A percentile compares a stretch with the other conserved stretches of the same genome.
Conservation (phyloP, 1,284 basidiomycete genomes). For the Polyporus tsugae region DNA sequence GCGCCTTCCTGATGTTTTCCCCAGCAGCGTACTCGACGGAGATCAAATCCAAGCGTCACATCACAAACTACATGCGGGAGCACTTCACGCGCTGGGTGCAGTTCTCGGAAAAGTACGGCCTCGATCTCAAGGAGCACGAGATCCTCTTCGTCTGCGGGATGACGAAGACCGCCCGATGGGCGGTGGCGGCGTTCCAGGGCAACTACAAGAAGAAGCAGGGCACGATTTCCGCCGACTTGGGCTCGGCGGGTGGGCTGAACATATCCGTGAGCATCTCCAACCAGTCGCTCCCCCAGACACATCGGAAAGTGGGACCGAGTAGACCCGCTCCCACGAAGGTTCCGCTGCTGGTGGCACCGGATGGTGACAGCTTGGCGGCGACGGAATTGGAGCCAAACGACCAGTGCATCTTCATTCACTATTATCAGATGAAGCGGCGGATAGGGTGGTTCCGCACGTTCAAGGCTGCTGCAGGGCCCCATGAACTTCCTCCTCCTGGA, state of each 20-base stretch:
- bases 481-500: conserved; percentile 18
- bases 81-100: conserved; percentile 33
- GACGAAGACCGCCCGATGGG: conserved; percentile 36
- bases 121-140: conserved; percentile 27
- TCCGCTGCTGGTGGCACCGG: neutral
- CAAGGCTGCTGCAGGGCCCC: conserved; percentile 31
- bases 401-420: conserved; percentile 37
- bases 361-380: neutral
- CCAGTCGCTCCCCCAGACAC: conserved; percentile 3
- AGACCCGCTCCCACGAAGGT: no score
- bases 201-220: conserved; percentile 10
- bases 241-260: neutral
- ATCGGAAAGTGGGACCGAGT: conserved; percentile 9
- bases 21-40: conserved; percentile 11
- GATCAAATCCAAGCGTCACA: conserved; percentile 24
- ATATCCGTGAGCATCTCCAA: conserved; percentile 12
- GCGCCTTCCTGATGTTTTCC: conserved; percentile 24
- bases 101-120: conserved; percentile 26
- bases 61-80: conserved; percentile 27
- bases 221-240: conserved; percentile 2
- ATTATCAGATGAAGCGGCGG: conserved; percentile 35
- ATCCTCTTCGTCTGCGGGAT: conserved; percentile 37
- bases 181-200: conserved; percentile 26
- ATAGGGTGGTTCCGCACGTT: conserved; percentile 19
- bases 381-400: conserved; percentile 1